Evolutionary conservation across 164 flowering plant species (phyloP).

Genomic region (Taxillus chinensis): DNA sequence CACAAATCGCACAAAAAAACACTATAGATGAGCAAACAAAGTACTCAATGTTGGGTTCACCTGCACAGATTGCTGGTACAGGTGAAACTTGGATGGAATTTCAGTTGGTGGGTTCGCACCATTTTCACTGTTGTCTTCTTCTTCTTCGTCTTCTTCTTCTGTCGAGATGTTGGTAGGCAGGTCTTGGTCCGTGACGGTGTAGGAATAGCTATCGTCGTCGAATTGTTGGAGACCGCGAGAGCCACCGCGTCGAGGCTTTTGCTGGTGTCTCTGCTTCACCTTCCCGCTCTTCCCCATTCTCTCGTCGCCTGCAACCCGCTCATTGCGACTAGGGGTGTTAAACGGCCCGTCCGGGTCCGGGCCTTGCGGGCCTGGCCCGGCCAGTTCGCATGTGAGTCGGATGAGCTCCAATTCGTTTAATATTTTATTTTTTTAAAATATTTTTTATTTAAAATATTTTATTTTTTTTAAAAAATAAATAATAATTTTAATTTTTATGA

Average conservation of each 20-base stretch:
- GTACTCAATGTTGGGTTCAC: constrained; percentile 14
- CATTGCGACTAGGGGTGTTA: too few species aligned
- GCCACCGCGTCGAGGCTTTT: constrained; percentile 11
- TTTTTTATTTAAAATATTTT: too few species aligned
- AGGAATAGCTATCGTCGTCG: constrained; percentile 13
- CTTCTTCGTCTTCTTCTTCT: constrained; percentile 15
- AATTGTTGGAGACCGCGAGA: constrained; percentile 14
- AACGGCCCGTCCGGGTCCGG: too few species aligned
- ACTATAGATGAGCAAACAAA: background rate
- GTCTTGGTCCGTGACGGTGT: constrained; percentile 7
- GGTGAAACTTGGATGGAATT: constrained; percentile 60
- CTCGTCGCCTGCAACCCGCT: background rate
- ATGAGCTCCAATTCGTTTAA: too few species aligned
- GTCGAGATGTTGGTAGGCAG: background rate
- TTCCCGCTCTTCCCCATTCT: constrained; percentile 72
- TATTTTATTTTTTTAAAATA: too few species aligned
- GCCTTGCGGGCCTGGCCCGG: too few species aligned
- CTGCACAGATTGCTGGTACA: constrained; percentile 94
- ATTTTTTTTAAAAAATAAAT: too few species aligned
- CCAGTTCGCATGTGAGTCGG: too few species aligned
- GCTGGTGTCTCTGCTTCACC: constrained; percentile 28
- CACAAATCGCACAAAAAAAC: background rate
- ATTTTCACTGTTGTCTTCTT: constrained; percentile 8
- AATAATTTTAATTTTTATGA: too few species aligned
- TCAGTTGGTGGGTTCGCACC: constrained; percentile 11